Percentiles rank a stretch among this genome's conserved stretches.
phyloP scores from a whole-genome alignment of 805 yeast species.

The Lipomyces oligophaga region DNA sequence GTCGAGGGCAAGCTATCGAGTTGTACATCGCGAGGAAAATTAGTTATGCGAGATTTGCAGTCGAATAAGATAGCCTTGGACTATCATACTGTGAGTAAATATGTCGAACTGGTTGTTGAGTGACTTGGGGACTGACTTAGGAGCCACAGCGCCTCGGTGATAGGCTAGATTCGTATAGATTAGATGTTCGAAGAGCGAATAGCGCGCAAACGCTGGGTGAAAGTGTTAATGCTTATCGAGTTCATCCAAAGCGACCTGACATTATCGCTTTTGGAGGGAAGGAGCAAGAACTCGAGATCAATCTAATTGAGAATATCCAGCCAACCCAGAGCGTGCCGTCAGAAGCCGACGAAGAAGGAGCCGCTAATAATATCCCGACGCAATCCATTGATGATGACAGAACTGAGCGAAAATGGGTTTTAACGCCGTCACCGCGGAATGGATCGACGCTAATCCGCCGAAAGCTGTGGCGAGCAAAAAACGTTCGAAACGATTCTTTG shows the following conservation, averaged over 20 bases:
- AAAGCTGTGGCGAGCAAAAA: conserved; percentile 64
- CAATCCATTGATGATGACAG: neutral
- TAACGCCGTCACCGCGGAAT: conserved; percentile 1
- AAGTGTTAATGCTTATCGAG: conserved; percentile 46
- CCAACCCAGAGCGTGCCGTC: neutral
- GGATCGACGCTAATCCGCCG: conserved; percentile 8
- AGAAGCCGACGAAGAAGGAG: neutral
- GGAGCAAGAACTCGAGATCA: conserved; percentile 60
- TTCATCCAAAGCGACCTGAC: conserved; percentile 48
- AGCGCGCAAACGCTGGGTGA: neutral
- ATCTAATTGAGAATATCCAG: conserved; percentile 9
- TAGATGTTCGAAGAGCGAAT: neutral
- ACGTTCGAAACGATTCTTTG: conserved; percentile 73
- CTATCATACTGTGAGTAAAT: conserved; percentile 8
- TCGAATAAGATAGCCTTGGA: conserved; percentile 17
- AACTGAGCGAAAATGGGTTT: conserved; percentile 3
- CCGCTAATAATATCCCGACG: neutral
- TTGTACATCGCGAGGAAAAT: conserved; percentile 38
- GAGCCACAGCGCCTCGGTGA: neutral
- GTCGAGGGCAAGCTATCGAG: conserved; percentile 23
- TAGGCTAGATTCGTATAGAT: neutral
- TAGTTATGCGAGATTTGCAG: conserved; percentile 33
- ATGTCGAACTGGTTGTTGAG: conserved; percentile 11
- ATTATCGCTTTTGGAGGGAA: conserved; percentile 82
- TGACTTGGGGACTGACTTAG: neutral